These are phyloP conservation scores for Neckera pumila DNA, from an alignment of 225 moss, liverwort and hornwort genomes.

Conservation along the genomic window DNA sequence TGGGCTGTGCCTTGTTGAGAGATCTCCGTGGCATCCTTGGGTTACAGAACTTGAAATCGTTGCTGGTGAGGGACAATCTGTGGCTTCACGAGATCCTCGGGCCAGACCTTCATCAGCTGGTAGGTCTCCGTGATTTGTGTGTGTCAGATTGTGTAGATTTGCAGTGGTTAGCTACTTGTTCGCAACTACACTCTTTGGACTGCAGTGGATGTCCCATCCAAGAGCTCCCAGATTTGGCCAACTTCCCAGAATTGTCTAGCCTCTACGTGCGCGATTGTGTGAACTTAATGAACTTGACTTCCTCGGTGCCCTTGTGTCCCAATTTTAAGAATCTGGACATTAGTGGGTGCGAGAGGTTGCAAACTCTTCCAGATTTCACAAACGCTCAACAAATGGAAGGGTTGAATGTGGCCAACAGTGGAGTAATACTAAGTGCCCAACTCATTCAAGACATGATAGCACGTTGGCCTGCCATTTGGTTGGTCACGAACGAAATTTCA, in stretches of 20 bases:
- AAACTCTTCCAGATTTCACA: background rate
- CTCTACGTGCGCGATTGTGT: rapidly evolving
- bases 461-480: background rate
- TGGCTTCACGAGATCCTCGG: background rate
- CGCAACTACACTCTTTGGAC: rapidly evolving
- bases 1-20: background rate
- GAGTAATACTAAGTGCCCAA: background rate
- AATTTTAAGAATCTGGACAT: rapidly evolving
- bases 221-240: background rate
- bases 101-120: rapidly evolving
- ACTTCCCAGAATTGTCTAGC: rapidly evolving
- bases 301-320: rapidly evolving
- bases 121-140: rapidly evolving
- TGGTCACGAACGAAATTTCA: rapidly evolving
- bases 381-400: rapidly evolving
- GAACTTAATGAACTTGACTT: background rate
- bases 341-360: background rate
- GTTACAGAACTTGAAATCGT: rapidly evolving
- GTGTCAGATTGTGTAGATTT: background rate
- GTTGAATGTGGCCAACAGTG: rapidly evolving
- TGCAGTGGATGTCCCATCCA: rapidly evolving
- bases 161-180: background rate
- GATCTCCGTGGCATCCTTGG: background rate
- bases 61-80: rapidly evolving
- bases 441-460: background rate